Evolutionary conservation across 306 rosid species (phyloP).

Genomic region (Luffa acutangula): DNA sequence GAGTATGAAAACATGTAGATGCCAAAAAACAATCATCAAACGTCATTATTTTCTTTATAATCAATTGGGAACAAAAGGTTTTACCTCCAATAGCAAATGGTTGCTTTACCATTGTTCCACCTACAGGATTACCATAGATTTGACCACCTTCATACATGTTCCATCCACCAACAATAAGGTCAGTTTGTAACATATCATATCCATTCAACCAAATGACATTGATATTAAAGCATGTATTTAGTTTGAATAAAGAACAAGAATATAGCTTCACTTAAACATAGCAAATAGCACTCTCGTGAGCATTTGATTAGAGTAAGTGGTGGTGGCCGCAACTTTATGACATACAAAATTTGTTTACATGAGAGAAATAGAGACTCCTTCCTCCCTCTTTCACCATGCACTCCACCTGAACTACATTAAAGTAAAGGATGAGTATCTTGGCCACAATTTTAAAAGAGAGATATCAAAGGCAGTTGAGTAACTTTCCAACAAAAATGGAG

Average conservation of each 20-base stretch:
- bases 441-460: not conserved
- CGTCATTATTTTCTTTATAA: not conserved
- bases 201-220: slow-evolving; percentile 15
- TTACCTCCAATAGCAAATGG: slow-evolving; percentile 93
- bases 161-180: slow-evolving; percentile 92
- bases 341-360: not conserved
- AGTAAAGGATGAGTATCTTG: not conserved
- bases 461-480: not conserved
- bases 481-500: not conserved
- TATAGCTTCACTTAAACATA: not conserved
- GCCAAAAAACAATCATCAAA: not conserved
- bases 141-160: slow-evolving; percentile 92
- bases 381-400: not conserved
- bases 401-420: not conserved
- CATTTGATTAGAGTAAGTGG: not conserved
- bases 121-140: slow-evolving; percentile 79
- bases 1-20: not conserved
- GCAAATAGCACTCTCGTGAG: not conserved
- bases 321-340: not conserved
- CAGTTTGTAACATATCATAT: slow-evolving; percentile 78
- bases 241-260: not conserved
- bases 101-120: slow-evolving; percentile 81
- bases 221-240: not conserved
- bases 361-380: not conserved
- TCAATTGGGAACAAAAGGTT: not conserved